These are phyloP conservation scores for Metschnikowia lunata DNA, from an alignment of 805 yeast species.

Conservation along the genomic window DNA sequence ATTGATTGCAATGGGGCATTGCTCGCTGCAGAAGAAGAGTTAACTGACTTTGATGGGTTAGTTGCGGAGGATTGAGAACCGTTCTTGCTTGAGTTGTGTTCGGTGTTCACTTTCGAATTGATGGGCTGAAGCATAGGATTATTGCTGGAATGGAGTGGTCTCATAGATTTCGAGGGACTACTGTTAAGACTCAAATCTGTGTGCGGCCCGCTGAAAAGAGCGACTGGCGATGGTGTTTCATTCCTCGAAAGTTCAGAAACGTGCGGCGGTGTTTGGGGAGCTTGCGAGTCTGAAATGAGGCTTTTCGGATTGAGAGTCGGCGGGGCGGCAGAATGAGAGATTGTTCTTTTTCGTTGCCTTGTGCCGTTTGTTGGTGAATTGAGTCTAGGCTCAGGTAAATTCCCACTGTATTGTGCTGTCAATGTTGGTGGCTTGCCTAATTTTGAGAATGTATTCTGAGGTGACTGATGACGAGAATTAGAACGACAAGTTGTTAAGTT, in stretches of 20 bases:
- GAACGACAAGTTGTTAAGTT: constrained; percentile 6
- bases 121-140: constrained; percentile 54
- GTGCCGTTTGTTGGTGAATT: constrained; percentile 16
- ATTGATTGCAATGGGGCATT: no score
- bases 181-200: constrained; percentile 18
- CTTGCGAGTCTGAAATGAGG: constrained; percentile 5
- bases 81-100: neutral
- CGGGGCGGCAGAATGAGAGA: constrained; percentile 31
- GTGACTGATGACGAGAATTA: constrained; percentile 4
- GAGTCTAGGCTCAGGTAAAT: constrained; percentile 31
- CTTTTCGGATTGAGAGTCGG: constrained; percentile 3
- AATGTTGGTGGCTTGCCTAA: constrained; percentile 41
- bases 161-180: constrained; percentile 45
- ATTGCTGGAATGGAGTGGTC: constrained; percentile 43
- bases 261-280: constrained; percentile 16
- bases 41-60: no score
- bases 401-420: constrained; percentile 41
- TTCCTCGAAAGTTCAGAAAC: constrained; percentile 5
- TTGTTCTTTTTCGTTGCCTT: constrained; percentile 36
- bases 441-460: constrained; percentile 12
- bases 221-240: constrained; percentile 33
- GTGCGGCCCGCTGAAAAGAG: constrained; percentile 5
- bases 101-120: constrained; percentile 35
- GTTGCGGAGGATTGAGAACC: no score
- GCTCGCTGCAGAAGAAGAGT: no score